phyloP scores from a whole-genome alignment of 768 basidiomycete species.

The Suillus tomentosus region DNA sequence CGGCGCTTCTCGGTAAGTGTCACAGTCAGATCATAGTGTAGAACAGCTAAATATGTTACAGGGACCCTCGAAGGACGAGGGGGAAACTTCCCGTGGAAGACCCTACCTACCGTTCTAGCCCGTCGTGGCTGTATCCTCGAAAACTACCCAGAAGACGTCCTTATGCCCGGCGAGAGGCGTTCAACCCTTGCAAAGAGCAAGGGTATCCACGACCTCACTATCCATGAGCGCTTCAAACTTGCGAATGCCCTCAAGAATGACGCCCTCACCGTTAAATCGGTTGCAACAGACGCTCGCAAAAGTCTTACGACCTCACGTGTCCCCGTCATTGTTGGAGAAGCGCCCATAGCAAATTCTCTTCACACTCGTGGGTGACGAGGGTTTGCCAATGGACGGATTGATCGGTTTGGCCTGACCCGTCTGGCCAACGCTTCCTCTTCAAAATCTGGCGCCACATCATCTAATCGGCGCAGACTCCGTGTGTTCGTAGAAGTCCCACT shows the following conservation, averaged over 20 bases:
- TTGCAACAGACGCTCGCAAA: background rate
- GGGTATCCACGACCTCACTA: slow-evolving; percentile 4
- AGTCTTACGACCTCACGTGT: background rate
- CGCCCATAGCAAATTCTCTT: background rate
- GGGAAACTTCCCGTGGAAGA: slow-evolving; percentile 7
- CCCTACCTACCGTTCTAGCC: background rate
- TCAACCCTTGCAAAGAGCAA: background rate
- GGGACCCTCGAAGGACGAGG: background rate
- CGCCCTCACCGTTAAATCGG: background rate
- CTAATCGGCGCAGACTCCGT: background rate
- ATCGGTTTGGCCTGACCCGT: background rate
- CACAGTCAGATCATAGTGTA: background rate
- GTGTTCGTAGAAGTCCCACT: background rate
- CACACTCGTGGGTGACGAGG: background rate
- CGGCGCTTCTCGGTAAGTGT: background rate
- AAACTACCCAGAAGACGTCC: background rate
- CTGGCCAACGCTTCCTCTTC: background rate
- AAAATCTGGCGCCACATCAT: background rate
- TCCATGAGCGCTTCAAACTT: background rate
- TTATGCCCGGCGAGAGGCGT: background rate
- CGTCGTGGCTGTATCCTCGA: background rate
- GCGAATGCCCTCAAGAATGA: background rate
- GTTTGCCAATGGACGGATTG: background rate
- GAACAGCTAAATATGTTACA: background rate
- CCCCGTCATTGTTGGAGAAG: background rate